Evolutionary conservation across 1,139 yeast species (phyloP), one percentile per base, ranked within the genome.

Genomic region (Suhomyces panamericanus): DNA sequence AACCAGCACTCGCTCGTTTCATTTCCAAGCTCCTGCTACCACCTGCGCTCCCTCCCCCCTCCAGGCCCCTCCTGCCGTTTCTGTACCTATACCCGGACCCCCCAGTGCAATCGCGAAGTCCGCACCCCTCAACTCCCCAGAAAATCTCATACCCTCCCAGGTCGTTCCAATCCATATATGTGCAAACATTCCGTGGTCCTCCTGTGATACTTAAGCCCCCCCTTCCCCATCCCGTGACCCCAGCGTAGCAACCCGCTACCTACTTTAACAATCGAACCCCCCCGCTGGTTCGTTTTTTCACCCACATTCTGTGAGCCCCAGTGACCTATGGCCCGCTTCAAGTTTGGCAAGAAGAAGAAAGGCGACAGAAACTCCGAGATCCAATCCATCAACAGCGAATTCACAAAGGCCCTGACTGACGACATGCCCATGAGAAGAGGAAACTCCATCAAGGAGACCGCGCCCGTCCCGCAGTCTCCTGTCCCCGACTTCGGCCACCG

Each of bases 281-380:
- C 9, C 12, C 15, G 10, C 41, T 13, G 36, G 37, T 32, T 38
- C 41, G 27, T 27, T 14, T n/a, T 14, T 4, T n/a, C 9, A 24
- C 13, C 39, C 26, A 13, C 16, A 29, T 15, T 32, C 11, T 28
- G 29, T 32, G 36, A 41, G 39, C 16, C 24, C 39, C 27, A 16
- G 15, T 32, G 14, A 29, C 30, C 36, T 46, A 63, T 63, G 67
- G 60, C 65, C 39, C 64, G 67, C 44, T 63, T 63, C 50, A 62
- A 59, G 50, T 62, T 63, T 50, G 66, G 66, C 24, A 60, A 56
- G 44, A 63, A 57, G 44, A 62, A 59, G 49, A 60, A 56, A 47
- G 46, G 36, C 31, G 46, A 44, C 43, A 37, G 30, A 22, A 17
- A 40, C 17, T 35, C 36, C 32, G 50, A 50, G 34, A 42, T 42